Base-by-base conservation (phyloP, 176 grass and related monocot genomes). In the Oryza meridionalis region DNA sequence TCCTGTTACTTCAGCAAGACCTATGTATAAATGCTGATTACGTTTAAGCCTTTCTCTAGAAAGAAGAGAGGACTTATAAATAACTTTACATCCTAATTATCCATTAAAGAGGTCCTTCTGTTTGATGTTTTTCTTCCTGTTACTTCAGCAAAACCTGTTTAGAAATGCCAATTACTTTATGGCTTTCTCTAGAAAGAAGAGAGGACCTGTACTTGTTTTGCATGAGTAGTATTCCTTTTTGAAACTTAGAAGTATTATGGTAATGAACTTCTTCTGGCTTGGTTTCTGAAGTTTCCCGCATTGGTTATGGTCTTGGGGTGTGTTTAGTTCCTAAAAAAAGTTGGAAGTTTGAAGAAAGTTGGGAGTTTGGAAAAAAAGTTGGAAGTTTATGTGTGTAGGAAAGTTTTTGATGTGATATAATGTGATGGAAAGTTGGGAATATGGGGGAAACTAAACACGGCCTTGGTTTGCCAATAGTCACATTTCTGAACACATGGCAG, bases 401-500 rank as follows among this genome's bases (percentile, higher is more conserved):
- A n/a, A n/a, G n/a, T n/a, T n/a, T n/a, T n/a, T n/a, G n/a, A n/a
- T n/a, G n/a, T n/a, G n/a, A n/a, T n/a, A n/a, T n/a, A n/a, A n/a
- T n/a, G n/a, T n/a, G n/a, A n/a, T n/a, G n/a, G n/a, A n/a, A n/a
- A n/a, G n/a, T n/a, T n/a, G n/a, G n/a, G n/a, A n/a, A n/a, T n/a
- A n/a, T n/a, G n/a, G n/a, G n/a, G n/a, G n/a, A n/a, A n/a, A n/a
- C n/a, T n/a, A n/a, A n/a, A n/a, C n/a, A n/a, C n/a, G n/a, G n/a
- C n/a, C n/a, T n/a, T 15, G 3, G 5, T 37, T 50, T 9, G 19
- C 53, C 53, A 58, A 58, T 58, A 6, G 19, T 35, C 19, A 47
- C 58, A 83, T 66, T 83, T 65, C 26, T 25, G 70, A 17, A 83
- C 25, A 73, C n/a, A 45, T 63, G 25, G 24, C 22, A 63, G 24